Base-by-base conservation (phyloP, 2,329 filamentous ascomycete genomes). In the Aspergillus jensenii region DNA sequence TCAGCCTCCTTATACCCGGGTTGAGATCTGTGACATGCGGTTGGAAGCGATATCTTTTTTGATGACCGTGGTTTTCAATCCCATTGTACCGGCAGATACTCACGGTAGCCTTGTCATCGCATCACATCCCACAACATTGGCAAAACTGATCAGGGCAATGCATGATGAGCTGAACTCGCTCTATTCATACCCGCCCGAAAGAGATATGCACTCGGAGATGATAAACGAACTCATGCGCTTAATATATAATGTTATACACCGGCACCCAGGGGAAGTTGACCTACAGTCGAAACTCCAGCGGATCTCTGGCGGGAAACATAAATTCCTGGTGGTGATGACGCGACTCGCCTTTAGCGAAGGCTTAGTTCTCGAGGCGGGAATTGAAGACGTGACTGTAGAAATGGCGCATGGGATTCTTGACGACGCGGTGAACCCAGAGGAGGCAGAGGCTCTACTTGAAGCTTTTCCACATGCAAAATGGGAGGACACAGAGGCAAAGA, bases 301-400 rank as follows among this genome's bases (percentile, higher is more conserved):
- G 8, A 84, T 90, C 0, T 82, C 85, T 5, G 90, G 91, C 3
- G 90, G 88, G 0, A 84, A 86, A 52, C 91, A 96, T 68, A 91
- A 92, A 52, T 93, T 96, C 67, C 79, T 96, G 1, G 84, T 97
- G 9, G 86, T 87, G 2, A 78, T 99, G 45, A 92, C 91, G 0
- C 79, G 93, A 43, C 77, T 98, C n/a, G 91, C 90, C 0, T 97
- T 96, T 71, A 88, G 86, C 6, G 91, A 96, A 60, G 89, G 91
- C 31, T 74, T 90, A 8, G 83, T 95, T 11, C 81, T 96, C 27
- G 92, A 97, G 74, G 80, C 81, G 1, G 88, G 88, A 0, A 88
- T 96, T 53, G 88, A 90, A 37, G 84, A 88, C 27, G 90, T 91
- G 62, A 90, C 91, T 1, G 85, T 89, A 1, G 90, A 93, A 62